Base-by-base conservation (phyloP, 2,329 filamentous ascomycete species). In the Blastomyces silverae region DNA sequence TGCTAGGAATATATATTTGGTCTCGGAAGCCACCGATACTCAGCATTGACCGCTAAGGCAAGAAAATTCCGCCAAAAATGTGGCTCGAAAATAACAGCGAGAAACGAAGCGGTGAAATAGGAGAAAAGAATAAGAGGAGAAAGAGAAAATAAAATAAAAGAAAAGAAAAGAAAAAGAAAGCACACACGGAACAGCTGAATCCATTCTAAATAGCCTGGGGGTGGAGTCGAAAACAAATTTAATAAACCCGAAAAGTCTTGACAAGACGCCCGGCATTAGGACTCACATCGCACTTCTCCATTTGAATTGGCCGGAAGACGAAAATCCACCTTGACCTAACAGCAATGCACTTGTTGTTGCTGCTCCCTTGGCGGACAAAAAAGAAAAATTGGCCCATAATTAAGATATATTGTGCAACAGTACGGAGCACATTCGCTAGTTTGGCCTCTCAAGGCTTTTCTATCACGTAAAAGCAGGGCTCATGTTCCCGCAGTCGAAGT, bases 331-430 rank as follows among this genome's bases (percentile, higher is more conserved):
- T 8, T 3, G n/a, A 22, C 46, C 20, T 17, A 55, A 28, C 3
- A 13, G 10, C 13, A 55, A 13, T 20, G 34, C 20, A 37, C 39
- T 22, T 4, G 3, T n/a, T 11, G 7, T 20, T 28, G 28, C 4
- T 57, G 55, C 31, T 57, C 3, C 55, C 50, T 53, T 17, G n/a
- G n/a, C 13, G n/a, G n/a, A 13, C n/a, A 22, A 2, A 50, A 50
- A 10, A 50, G n/a, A 25, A n/a, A 56, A 58, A 58, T n/a, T 6
- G 22, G 20, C 56, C 44, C 56, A 59, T 28, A 57, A 39, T 39
- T 39, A 22, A 13, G 34, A 39, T 39, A n/a, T 22, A 57, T 57
- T 8, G 31, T 39, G 20, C n/a, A 31, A 37, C 37, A 39, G 37
- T 8, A 7, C 13, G 2, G 13, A 6, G 13, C 8, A 5, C 22